Evolutionary conservation across 495 filamentous ascomycete genomes (phyloP).

Genomic region (Penicillium longicatenatum): DNA sequence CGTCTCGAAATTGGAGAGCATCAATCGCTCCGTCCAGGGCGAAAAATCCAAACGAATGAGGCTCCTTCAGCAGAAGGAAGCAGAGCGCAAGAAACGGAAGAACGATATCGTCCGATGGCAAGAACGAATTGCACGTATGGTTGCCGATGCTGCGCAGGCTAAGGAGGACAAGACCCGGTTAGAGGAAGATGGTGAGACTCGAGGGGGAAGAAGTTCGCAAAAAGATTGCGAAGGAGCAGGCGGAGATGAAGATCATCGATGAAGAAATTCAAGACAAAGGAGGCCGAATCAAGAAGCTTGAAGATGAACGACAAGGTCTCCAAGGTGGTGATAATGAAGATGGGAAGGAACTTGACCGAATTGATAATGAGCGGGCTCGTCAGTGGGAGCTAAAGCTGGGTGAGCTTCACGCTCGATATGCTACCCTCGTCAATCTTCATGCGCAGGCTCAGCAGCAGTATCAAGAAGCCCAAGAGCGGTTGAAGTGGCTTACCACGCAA

Average conservation of each 20-base stretch:
- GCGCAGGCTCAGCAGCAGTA: constrained; percentile 53
- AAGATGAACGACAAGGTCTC: constrained; percentile 55
- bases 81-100: constrained; percentile 61
- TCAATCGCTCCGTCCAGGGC: constrained; percentile 81
- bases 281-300: constrained; percentile 61
- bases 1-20: constrained; percentile 74
- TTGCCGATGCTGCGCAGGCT: constrained; percentile 47
- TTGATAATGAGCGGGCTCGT: constrained; percentile 59
- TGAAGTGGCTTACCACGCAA: constrained; percentile 52
- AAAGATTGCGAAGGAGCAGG: constrained; percentile 54
- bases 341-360: constrained; percentile 50
- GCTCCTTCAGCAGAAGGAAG: constrained; percentile 61
- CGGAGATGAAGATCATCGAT: constrained; percentile 57
- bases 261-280: constrained; percentile 64
- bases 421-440: constrained; percentile 48
- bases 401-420: constrained; percentile 54
- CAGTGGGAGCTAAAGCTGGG: constrained; percentile 54
- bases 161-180: constrained; percentile 49
- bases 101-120: constrained; percentile 62
- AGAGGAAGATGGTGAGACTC: constrained; percentile 44
- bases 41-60: constrained; percentile 76
- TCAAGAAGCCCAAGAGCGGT: constrained; percentile 53
- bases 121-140: constrained; percentile 53
- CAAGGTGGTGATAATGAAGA: constrained; percentile 52
- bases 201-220: constrained; percentile 54